Conservation (phyloP, 2,329 filamentous ascomycete species). For the Eurotiales sp. region DNA sequence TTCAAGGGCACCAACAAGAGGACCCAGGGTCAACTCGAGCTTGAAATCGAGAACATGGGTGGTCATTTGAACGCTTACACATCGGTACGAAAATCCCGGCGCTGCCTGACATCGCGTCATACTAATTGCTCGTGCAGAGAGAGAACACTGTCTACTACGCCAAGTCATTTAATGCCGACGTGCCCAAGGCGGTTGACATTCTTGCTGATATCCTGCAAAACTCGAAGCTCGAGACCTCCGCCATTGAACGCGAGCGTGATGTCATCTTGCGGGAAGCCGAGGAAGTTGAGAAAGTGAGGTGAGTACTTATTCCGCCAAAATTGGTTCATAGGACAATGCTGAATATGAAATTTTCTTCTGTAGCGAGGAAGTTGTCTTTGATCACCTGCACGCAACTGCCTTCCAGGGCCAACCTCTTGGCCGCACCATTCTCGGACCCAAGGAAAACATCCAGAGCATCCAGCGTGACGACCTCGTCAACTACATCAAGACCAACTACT, state of each 20-base stretch:
- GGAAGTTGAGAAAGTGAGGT: constrained; percentile 82
- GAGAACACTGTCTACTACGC: constrained; percentile 99
- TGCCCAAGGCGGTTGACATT: constrained; percentile 94
- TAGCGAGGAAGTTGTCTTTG: constrained; percentile 98
- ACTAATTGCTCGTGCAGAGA: constrained; percentile 56
- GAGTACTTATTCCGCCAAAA: not conserved
- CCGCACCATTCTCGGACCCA: constrained; percentile 94
- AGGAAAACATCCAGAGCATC: constrained; percentile 97
- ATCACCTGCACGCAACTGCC: constrained; percentile 96
- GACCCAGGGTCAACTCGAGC: constrained; percentile 94
- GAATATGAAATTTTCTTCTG: constrained; percentile 37
- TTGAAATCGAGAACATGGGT: constrained; percentile 99
- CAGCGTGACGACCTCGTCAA: constrained; percentile 82
- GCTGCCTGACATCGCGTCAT: constrained; percentile 16
- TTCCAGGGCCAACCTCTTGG: constrained; percentile 95
- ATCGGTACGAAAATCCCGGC: constrained; percentile 63
- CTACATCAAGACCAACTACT: constrained; percentile 99
- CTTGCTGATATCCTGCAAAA: constrained; percentile 99
- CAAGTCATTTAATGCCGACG: constrained; percentile 97
- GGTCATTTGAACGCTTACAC: constrained; percentile 99
- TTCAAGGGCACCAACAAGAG: constrained; percentile 98
- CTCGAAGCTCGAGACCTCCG: constrained; percentile 90
- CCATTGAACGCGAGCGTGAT: constrained; percentile 96
- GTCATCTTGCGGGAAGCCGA: constrained; percentile 98
- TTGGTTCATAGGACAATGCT: not conserved